Evolutionary conservation across 2,329 filamentous ascomycete genomes (phyloP), one percentile per base, ranked within the genome.

Genomic region (Tolypocladium cylindrosporum): DNA sequence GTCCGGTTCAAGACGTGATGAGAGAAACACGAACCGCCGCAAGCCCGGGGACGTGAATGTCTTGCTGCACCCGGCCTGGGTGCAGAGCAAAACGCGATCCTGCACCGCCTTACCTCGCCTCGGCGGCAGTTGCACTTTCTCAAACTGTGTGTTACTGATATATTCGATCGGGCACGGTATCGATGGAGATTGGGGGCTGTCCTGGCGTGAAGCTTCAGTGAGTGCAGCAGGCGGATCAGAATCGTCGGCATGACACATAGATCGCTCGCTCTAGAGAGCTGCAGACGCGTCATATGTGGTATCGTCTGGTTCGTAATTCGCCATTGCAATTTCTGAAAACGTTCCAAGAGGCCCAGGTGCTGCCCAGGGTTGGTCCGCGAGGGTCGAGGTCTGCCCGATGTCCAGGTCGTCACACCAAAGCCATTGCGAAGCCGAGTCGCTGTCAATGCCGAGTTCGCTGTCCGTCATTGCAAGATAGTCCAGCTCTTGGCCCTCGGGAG

Each of bases 191-290:
- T 31, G 4, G 27, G 3, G 4, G 27, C 27, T 31, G 27, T 31
- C 27, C 6, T 39, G 37, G 37, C 13, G 37, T 42, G 40, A 42
- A n/a, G 40, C 19, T n/a, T 42, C 40, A 4, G 40, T 19, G 40
- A n/a, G n/a, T 42, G 40, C 40, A n/a, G 3, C 40, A n/a, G 16
- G 9, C 16, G 40, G n/a, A 37, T 36, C 10, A 11, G 54, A 43
- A 55, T n/a, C 27, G 16, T 37, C 19, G 42, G 13, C 19, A 19
- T 24, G 27, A 10, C 11, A 13, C 31, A 37, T 21, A 10, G 27
- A 45, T 21, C 31, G 41, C 54, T 55, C 54, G 39, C 54, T 55
- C 54, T 55, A 55, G 11, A 48, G 54, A 55, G 54, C 42, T 55
- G 11, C 54, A 24, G 31, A 9, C 42, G 54, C 42, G 41, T 24